Evolutionary conservation across 2,329 filamentous ascomycete genomes (phyloP).

Genomic region (Exutisphaerella laricina): DNA sequence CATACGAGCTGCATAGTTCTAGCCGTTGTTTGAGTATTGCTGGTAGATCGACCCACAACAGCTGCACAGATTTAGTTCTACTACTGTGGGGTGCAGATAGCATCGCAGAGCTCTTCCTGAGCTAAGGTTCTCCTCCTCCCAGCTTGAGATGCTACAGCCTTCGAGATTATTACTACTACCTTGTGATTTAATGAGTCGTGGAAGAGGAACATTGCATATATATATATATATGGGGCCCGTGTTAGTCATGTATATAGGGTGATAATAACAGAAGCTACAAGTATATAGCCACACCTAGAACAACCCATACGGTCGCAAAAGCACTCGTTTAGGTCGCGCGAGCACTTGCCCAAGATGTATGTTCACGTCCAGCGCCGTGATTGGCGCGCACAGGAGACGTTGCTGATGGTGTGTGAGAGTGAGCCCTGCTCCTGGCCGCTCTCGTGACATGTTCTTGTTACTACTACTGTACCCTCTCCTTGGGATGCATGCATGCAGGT

Average conservation of each 20-base stretch:
- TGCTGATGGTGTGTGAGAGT: no score
- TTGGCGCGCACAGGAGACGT: conserved; percentile 19
- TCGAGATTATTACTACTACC: conserved; percentile 2
- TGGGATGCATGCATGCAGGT: conserved; percentile 12
- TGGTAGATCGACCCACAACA: conserved; percentile 6
- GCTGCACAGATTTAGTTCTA: no score
- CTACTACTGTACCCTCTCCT: no score
- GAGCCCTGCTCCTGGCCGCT: conserved; percentile 13
- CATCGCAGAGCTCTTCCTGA: conserved; percentile 2
- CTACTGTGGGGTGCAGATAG: conserved; percentile 4
- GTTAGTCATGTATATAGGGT: no score
- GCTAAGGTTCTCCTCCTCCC: conserved; percentile 6
- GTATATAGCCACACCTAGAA: no score
- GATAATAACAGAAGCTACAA: no score
- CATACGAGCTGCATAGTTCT: conserved; percentile 8
- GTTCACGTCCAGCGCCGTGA: conserved; percentile 9
- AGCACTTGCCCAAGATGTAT: conserved; percentile 12
- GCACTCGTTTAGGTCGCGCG: conserved; percentile 12
- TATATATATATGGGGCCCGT: conserved; percentile 15
- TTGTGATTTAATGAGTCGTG: no score
- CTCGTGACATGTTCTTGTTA: conserved; percentile 17
- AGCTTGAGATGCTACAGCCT: conserved; percentile 2
- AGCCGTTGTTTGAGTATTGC: conserved; percentile 7
- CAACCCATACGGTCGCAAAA: background rate
- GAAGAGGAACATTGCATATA: no score